Evolutionary conservation across 257 asterid species (phyloP), one percentile per base, ranked within the genome.

Genomic region (Ajuga chamaepitys): DNA sequence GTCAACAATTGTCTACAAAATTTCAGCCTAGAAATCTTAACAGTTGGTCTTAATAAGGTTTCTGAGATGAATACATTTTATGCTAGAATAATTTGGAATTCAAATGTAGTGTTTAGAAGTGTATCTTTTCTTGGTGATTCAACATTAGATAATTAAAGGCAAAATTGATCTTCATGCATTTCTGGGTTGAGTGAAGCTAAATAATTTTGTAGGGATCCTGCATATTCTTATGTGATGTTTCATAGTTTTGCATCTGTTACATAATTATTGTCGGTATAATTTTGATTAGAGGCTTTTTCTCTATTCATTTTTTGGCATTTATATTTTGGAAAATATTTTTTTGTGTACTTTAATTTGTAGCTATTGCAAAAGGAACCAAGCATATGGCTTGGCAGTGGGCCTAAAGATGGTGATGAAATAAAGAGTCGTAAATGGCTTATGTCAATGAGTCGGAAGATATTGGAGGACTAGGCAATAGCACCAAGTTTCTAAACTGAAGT

Each of bases 41-140:
- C n/a, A n/a, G n/a, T n/a, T n/a, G n/a, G n/a, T n/a, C n/a, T n/a
- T n/a, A n/a, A n/a, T n/a, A n/a, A n/a, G n/a, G n/a, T n/a, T n/a
- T n/a, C n/a, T n/a, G n/a, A n/a, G n/a, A n/a, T n/a, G n/a, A n/a
- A n/a, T n/a, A n/a, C n/a, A n/a, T n/a, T n/a, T n/a, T n/a, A n/a
- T n/a, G n/a, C n/a, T n/a, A n/a, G n/a, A n/a, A n/a, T n/a, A n/a
- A n/a, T n/a, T n/a, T n/a, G n/a, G n/a, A n/a, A n/a, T n/a, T n/a
- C n/a, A n/a, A n/a, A n/a, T n/a, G n/a, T n/a, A n/a, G n/a, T n/a
- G n/a, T n/a, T n/a, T n/a, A n/a, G n/a, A n/a, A n/a, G n/a, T n/a
- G n/a, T n/a, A n/a, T n/a, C 89, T 3, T 83, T 75, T 66, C 21
- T 77, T 40, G 89, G 89, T 55, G 89, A 63, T 85, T 77, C 88